phyloP scores from a whole-genome alignment of 305 asterid species.

The Solanum hybrid region DNA sequence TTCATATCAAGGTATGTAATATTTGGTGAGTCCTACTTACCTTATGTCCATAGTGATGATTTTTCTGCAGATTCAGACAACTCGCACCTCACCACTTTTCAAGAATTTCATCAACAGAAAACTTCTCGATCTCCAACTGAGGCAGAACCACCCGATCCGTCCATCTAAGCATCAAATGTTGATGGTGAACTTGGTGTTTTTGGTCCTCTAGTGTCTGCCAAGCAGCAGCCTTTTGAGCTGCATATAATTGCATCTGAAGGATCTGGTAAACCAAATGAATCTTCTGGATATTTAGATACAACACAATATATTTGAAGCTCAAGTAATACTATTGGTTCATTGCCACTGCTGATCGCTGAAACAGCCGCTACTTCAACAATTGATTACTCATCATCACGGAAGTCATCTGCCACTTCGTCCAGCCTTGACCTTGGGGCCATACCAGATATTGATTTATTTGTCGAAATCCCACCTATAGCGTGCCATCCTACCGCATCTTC shows the following conservation, averaged over 20 bases:
- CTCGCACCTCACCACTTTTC: background rate
- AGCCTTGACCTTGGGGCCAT: background rate
- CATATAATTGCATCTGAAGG: no score
- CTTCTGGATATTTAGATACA: no score
- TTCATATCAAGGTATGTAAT: background rate
- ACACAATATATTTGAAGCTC: no score
- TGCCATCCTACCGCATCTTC: background rate
- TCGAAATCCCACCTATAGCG: background rate
- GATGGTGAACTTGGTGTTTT: background rate
- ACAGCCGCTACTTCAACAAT: background rate
- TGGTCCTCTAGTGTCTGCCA: no score
- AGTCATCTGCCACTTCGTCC: background rate
- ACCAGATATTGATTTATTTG: background rate
- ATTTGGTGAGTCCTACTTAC: background rate
- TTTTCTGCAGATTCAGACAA: background rate
- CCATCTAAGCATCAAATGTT: background rate
- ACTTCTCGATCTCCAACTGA: background rate
- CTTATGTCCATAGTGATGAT: background rate
- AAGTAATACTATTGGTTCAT: no score
- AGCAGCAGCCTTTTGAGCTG: no score
- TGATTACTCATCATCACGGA: background rate
- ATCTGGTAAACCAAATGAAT: no score
- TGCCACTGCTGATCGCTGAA: no score
- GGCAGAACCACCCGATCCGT: background rate
- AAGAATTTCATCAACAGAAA: background rate